Evolutionary conservation across 306 rosid genomes (phyloP).

Genomic region (Medicago arabica): DNA sequence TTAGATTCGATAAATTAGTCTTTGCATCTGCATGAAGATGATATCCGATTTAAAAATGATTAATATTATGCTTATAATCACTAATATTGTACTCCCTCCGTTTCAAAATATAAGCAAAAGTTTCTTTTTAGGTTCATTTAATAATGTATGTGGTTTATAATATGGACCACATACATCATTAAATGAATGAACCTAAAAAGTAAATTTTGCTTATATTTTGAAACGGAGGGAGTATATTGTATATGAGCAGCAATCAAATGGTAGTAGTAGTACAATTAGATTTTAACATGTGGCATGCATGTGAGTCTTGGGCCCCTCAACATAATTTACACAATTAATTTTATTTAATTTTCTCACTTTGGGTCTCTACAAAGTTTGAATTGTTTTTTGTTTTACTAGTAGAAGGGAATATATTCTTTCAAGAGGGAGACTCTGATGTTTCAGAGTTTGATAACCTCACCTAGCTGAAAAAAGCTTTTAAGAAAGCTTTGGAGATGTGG

Average conservation of each 20-base stretch:
- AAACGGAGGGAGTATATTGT: no score
- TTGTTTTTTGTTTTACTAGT: constrained; percentile 42
- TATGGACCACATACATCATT: no score
- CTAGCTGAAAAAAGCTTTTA: constrained; percentile 39
- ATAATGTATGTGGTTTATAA: no score
- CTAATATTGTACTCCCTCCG: no score
- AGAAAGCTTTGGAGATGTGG: constrained; percentile 51
- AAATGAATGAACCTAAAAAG: no score
- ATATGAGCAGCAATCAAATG: constrained; percentile 39
- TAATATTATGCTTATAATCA: not conserved
- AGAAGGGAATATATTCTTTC: constrained; percentile 61
- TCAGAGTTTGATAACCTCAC: constrained; percentile 55
- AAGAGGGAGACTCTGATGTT: constrained; percentile 48
- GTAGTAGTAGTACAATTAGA: constrained; percentile 40
- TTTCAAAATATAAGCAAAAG: no score
- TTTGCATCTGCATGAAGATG: not conserved
- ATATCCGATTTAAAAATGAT: not conserved
- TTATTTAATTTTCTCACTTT: not conserved
- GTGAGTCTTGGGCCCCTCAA: constrained; percentile 57
- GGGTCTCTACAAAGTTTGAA: constrained; percentile 49
- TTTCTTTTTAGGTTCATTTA: no score
- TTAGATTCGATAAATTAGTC: no score
- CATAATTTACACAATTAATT: constrained; percentile 1
- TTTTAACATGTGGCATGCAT: constrained; percentile 58
- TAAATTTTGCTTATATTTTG: no score